Evolutionary conservation across 345 rosid genomes (phyloP), one percentile per base, ranked within the genome.

Genomic region (Murraya paniculata): DNA sequence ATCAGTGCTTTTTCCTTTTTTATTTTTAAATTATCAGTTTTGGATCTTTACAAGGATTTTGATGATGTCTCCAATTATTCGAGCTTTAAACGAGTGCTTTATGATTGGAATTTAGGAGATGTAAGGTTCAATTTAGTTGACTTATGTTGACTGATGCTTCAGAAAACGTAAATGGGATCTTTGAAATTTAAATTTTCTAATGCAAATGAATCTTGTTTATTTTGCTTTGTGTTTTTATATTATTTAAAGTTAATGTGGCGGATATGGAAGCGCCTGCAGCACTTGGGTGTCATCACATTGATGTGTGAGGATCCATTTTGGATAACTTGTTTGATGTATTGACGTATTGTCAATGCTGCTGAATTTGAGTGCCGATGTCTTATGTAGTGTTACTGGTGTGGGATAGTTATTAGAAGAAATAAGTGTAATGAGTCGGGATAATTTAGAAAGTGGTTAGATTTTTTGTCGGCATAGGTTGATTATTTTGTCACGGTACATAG

Each of bases 21-120:
- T 33, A 33, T 41, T 45, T 45, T 39, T 2, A 3, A 45, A 30
- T 82, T 66, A 79, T 75, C 85, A 80, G 85, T 86, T 86, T 84
- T 85, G 81, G 86, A 78, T 72, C 77, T 60, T 64, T 62, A 70
- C 64, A 71, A 78, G 81, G 27, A 76, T 33, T 71, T 78, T 27
- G 16, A 19, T 58, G 9, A 41, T 61, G 55, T 85, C 35, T 57
- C 80, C 73, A 33, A 45, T 53, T 18, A 64, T 64, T 64, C 7
- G 31, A 21, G 39, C 68, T 41, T 62, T 61, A 64, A 64, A 50
- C 4, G 61, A 64, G 61, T 66, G 10, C 38, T 55, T 41, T 53
- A 16, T 41, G 31, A 57, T 38, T 71, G 67, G 77, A 68, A 81
- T 60, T 45, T 62, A 50, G 82, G 81, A 76, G 82, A 79, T 79